Evolutionary conservation across 164 flowering plant genomes (phyloP).

Genomic region (Paratinospora sagittata): DNA sequence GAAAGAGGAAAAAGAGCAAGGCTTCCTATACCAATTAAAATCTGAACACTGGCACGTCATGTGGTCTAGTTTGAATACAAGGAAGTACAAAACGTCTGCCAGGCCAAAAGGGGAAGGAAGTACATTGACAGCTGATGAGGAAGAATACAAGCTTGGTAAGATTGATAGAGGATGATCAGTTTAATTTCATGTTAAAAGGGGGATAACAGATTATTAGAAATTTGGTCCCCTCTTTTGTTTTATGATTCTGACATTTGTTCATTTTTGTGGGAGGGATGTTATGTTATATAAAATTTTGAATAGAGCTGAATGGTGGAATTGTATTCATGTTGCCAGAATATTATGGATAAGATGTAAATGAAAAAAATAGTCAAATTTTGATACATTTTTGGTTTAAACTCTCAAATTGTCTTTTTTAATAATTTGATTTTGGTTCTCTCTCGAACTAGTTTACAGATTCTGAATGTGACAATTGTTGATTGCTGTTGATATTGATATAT

Average conservation of each 20-base stretch:
- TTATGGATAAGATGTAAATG: no score
- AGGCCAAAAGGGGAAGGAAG: not conserved
- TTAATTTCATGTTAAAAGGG: not conserved
- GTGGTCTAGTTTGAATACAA: not conserved
- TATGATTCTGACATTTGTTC: not conserved
- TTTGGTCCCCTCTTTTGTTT: not conserved
- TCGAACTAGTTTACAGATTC: no score
- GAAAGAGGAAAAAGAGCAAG: conserved; percentile 33
- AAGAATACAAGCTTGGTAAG: not conserved
- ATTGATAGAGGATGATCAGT: not conserved
- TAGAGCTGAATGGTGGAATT: not conserved
- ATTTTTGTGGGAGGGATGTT: not conserved
- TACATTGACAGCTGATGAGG: not conserved
- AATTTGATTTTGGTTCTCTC: no score
- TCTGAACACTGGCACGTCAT: not conserved
- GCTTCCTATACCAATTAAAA: not conserved
- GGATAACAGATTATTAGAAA: not conserved
- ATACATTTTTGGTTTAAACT: no score
- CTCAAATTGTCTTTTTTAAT: no score
- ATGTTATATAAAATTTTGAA: not conserved
- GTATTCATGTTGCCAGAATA: not conserved
- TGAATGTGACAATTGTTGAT: no score
- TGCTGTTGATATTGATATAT: no score
- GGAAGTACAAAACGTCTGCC: not conserved
- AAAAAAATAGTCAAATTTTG: no score